Conservation (phyloP, 768 basidiomycete species). For the Coprinopsis cinerea region DNA sequence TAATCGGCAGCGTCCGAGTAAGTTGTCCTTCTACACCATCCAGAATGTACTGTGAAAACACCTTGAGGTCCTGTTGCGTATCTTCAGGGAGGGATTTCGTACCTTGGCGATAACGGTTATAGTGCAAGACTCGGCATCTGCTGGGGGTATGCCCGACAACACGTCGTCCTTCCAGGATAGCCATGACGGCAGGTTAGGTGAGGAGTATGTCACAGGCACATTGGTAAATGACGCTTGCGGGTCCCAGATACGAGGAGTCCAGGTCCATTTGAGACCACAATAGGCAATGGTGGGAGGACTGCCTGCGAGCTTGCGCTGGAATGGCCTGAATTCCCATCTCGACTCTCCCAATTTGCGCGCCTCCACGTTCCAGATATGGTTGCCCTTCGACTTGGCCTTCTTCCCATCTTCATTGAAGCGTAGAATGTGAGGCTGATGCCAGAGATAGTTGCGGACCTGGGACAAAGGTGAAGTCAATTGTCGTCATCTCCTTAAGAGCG, state of each 20-base stretch:
- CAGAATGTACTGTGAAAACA: constrained; percentile 51
- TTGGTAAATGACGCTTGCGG: constrained; percentile 85
- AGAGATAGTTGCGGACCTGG: constrained; percentile 90
- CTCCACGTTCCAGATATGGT: constrained; percentile 98
- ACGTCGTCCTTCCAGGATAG: constrained; percentile 82
- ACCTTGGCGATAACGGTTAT: constrained; percentile 77
- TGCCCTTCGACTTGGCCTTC: constrained; percentile 98
- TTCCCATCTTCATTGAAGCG: constrained; percentile 99
- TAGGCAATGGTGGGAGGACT: constrained; percentile 78
- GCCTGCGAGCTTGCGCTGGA: constrained; percentile 83
- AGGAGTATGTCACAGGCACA: constrained; percentile 72
- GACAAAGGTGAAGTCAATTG: constrained; percentile 9
- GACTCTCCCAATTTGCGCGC: constrained; percentile 77
- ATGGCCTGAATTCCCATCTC: constrained; percentile 84
- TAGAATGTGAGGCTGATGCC: constrained; percentile 90
- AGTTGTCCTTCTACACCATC: constrained; percentile 73
- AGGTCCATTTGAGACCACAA: constrained; percentile 75
- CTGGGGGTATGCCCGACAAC: constrained; percentile 73
- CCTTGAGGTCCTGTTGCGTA: neutral
- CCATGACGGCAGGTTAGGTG: constrained; percentile 82
- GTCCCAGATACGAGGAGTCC: constrained; percentile 95
- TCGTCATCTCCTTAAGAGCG: neutral
- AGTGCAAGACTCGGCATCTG: constrained; percentile 69
- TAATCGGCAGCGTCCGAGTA: constrained; percentile 60
- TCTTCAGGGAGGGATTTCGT: constrained; percentile 18